Evolutionary conservation across 345 rosid genomes (phyloP).

Genomic region (Kernera saxatilis): DNA sequence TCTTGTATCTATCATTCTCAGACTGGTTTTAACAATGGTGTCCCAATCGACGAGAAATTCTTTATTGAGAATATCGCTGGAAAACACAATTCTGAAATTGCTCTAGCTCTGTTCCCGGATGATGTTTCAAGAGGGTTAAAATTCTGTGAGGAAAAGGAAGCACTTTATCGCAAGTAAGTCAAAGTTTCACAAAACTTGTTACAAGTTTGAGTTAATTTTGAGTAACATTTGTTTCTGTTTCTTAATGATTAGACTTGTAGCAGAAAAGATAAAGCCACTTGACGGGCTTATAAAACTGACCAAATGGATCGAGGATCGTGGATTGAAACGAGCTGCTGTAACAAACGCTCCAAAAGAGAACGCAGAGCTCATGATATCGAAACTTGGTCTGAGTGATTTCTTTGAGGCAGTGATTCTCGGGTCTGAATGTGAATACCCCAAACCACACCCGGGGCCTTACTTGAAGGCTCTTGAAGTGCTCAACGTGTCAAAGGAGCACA

Average conservation of each 20-base stretch:
- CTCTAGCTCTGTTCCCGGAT: slow-evolving; percentile 52
- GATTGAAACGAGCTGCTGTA: slow-evolving; percentile 88
- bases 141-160: slow-evolving; percentile 79
- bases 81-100: slow-evolving; percentile 75
- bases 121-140: slow-evolving; percentile 59
- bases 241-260: slow-evolving; percentile 48
- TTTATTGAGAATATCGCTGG: slow-evolving; percentile 68
- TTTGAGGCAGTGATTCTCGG: slow-evolving; percentile 71
- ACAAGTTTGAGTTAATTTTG: neutral
- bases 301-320: slow-evolving; percentile 83
- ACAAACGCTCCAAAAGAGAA: slow-evolving; percentile 84
- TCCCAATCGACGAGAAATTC: slow-evolving; percentile 76
- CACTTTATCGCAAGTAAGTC: slow-evolving; percentile 60
- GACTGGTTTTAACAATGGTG: slow-evolving; percentile 87
- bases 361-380: slow-evolving; percentile 83
- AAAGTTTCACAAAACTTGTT: neutral
- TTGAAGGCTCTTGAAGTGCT: slow-evolving; percentile 77
- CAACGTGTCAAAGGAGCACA: slow-evolving; percentile 75
- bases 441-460: slow-evolving; percentile 89
- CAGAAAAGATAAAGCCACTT: slow-evolving; percentile 53
- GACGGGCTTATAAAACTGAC: slow-evolving; percentile 63
- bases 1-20: slow-evolving; percentile 28
- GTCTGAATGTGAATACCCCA: slow-evolving; percentile 70
- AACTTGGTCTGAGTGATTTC: slow-evolving; percentile 75
- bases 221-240: neutral